Evolutionary conservation across 2,329 filamentous ascomycete genomes (phyloP).

Genomic region (Juglanconis sp.): DNA sequence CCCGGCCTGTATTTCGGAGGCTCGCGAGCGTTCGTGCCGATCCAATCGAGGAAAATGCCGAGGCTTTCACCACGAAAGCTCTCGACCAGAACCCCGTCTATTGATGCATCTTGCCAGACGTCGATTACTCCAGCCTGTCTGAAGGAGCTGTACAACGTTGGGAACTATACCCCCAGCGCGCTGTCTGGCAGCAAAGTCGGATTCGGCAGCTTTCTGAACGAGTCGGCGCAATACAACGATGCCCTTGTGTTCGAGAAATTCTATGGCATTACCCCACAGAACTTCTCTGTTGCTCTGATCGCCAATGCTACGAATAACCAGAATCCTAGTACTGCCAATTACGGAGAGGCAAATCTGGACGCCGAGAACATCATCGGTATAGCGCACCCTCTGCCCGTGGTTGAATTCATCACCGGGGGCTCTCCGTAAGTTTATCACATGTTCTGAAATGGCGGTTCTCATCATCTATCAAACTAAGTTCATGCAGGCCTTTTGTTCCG

Average conservation of each 20-base stretch:
- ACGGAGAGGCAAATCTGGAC: constrained; percentile 60
- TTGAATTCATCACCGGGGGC: constrained; percentile 13
- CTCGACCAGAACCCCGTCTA: neutral
- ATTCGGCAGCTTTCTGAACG: constrained; percentile 52
- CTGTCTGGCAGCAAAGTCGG: constrained; percentile 49
- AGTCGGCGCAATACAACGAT: constrained; percentile 50
- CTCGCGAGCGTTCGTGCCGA: constrained; percentile 3
- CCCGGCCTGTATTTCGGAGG: constrained; percentile 20
- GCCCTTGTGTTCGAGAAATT: constrained; percentile 18
- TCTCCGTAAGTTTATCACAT: constrained; percentile 27
- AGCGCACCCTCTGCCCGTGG: constrained; percentile 49
- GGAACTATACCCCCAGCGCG: constrained; percentile 34
- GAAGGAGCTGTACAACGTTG: constrained; percentile 44
- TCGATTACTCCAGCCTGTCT: constrained; percentile 41
- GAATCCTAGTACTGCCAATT: constrained; percentile 32
- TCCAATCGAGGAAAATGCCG: neutral
- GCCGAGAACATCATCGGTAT: constrained; percentile 58
- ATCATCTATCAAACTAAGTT: neutral
- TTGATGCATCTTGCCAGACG: constrained; percentile 26
- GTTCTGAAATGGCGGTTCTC: neutral
- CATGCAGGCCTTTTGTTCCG: constrained; percentile 27
- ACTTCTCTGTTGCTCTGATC: constrained; percentile 56
- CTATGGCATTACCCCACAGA: constrained; percentile 23
- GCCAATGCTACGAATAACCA: constrained; percentile 17
- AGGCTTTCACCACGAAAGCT: neutral